These are phyloP conservation scores for Cryptococcus sp. DNA, from an alignment of 1,284 basidiomycete genomes.

Conservation along the genomic window DNA sequence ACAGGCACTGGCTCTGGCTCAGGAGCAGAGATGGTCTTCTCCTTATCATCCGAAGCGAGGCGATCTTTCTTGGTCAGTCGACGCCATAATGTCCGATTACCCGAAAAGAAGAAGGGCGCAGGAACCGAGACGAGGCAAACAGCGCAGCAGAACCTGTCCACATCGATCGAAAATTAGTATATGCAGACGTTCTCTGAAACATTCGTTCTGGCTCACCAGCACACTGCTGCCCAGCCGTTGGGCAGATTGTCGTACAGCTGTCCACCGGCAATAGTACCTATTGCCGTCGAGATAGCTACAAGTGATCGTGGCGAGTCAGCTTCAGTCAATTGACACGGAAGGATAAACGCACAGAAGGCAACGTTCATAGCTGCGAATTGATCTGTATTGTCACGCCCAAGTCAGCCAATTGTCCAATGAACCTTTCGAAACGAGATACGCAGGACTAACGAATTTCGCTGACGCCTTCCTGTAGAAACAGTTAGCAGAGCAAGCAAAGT, in stretches of 20 bases:
- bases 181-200: no score
- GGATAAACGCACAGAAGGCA: slow-evolving; percentile 32
- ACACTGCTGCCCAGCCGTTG: slow-evolving; percentile 41
- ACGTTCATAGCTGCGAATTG: slow-evolving; percentile 50
- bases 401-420: no score
- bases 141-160: slow-evolving; percentile 19
- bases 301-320: background rate
- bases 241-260: slow-evolving; percentile 45
- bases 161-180: background rate
- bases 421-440: no score
- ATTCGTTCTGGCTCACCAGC: slow-evolving; percentile 28
- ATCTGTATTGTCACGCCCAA: slow-evolving; percentile 13
- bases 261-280: slow-evolving; percentile 45
- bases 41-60: no score
- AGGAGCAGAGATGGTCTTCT: no score
- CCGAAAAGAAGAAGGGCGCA: slow-evolving; percentile 18
- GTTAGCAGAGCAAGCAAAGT: slow-evolving; percentile 1
- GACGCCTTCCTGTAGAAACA: slow-evolving; percentile 31
- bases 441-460: slow-evolving; percentile 40
- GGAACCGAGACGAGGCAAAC: slow-evolving; percentile 10
- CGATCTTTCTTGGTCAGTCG: slow-evolving; percentile 1
- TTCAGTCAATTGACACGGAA: background rate
- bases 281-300: slow-evolving; percentile 31
- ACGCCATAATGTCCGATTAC: slow-evolving; percentile 11
- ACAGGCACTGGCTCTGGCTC: no score